Conservation (phyloP, 2,329 filamentous ascomycete species). For the Cordyceps javanica region DNA sequence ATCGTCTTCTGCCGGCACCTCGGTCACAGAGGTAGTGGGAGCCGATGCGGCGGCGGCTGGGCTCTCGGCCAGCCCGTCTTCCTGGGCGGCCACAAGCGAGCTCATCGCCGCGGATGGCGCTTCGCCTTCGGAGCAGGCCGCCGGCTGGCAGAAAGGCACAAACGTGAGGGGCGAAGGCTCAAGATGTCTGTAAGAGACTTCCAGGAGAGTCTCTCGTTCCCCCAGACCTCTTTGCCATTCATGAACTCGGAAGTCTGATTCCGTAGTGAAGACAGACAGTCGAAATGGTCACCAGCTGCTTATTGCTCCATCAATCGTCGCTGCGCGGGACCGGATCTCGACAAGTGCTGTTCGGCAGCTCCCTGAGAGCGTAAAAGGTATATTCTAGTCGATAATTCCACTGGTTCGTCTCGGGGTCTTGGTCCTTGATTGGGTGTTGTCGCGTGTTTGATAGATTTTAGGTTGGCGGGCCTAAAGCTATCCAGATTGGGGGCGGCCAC, state of each 20-base stretch:
- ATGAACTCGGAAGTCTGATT: background rate
- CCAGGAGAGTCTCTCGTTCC: background rate
- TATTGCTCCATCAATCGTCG: slow-evolving; percentile 7
- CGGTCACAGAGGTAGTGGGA: background rate
- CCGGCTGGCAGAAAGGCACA: background rate
- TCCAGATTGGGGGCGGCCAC: slow-evolving; percentile 2
- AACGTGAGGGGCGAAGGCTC: background rate
- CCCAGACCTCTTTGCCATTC: background rate
- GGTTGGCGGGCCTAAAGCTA: background rate
- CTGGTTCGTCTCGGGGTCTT: background rate
- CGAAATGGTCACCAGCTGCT: background rate
- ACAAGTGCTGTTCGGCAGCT: too few relatives aligned
- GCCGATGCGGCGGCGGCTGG: background rate
- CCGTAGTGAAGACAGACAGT: slow-evolving; percentile 1
- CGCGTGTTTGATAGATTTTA: slow-evolving; percentile 9
- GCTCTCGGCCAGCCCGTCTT: background rate
- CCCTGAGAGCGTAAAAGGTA: background rate
- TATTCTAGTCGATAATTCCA: background rate
- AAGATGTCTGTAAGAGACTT: too few relatives aligned
- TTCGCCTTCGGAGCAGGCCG: background rate
- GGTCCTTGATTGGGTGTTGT: background rate
- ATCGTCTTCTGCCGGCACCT: background rate
- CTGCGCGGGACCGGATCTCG: background rate
- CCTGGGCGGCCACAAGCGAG: background rate
- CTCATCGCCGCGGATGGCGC: background rate